A percentile compares a stretch with the other conserved stretches of the same genome.
These are phyloP conservation scores for Aristolochia californica DNA, from an alignment of 164 flowering plant species.

Conservation along the genomic window DNA sequence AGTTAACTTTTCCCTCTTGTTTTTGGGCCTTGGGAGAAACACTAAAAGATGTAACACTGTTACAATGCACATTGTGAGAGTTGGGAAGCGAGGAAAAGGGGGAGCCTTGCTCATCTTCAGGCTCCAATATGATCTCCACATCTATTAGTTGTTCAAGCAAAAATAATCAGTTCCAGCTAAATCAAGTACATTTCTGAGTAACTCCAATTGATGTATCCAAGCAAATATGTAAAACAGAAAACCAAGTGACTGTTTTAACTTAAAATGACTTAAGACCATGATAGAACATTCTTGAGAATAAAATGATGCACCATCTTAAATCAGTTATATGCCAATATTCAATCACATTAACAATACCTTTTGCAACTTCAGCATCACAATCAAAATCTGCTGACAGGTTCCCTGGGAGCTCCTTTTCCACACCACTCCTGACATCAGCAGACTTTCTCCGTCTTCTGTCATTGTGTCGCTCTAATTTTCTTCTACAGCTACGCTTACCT, in stretches of 20 bases:
- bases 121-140: conserved; percentile 31
- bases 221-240: background rate
- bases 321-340: background rate
- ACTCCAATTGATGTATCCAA: too few relatives aligned
- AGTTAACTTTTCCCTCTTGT: conserved; percentile 36
- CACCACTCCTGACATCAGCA: conserved; percentile 20
- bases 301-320: background rate
- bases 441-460: conserved; percentile 74
- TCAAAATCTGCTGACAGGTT: conserved; percentile 26
- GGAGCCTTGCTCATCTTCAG: conserved; percentile 49
- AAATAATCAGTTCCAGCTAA: conserved; percentile 23
- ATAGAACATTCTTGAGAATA: too few relatives aligned
- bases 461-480: conserved; percentile 86
- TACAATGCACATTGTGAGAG: conserved; percentile 41
- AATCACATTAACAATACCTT: conserved; percentile 34
- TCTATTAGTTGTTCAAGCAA: conserved; percentile 32
- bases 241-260: background rate
- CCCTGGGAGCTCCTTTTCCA: conserved; percentile 32
- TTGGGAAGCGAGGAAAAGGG: conserved; percentile 29
- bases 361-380: conserved; percentile 45
- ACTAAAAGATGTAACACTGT: conserved; percentile 29
- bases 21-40: conserved; percentile 38
- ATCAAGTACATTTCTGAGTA: too few relatives aligned
- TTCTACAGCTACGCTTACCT: conserved; percentile 92
- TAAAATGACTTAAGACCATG: too few relatives aligned